Conservation (phyloP, 2,329 filamentous ascomycete species). For the Ceratocystis lukuohia region DNA sequence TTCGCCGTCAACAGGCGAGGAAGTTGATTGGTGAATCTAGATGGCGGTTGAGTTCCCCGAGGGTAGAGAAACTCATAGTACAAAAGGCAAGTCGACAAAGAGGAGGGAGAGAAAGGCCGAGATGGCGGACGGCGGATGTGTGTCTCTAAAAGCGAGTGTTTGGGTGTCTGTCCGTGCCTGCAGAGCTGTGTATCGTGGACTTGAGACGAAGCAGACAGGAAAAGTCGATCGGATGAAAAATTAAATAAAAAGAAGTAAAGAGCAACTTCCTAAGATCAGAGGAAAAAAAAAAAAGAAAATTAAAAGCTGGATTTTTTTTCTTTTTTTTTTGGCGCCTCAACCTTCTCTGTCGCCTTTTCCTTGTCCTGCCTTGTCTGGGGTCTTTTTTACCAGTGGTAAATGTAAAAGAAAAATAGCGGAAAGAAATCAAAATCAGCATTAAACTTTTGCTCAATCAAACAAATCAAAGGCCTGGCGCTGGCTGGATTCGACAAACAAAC, state of each 20-base stretch:
- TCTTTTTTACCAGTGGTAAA: neutral
- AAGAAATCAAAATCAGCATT: slow-evolving; percentile 9
- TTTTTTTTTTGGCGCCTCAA: too few relatives aligned
- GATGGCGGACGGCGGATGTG: too few relatives aligned
- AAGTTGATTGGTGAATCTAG: slow-evolving; percentile 3
- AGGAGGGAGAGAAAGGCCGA: neutral
- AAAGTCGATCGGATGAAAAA: too few relatives aligned
- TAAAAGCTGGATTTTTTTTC: too few relatives aligned
- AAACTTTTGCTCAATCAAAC: slow-evolving; percentile 5
- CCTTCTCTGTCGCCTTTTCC: too few relatives aligned
- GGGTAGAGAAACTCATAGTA: slow-evolving; percentile 15
- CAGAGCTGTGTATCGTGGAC: too few relatives aligned
- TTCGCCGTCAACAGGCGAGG: slow-evolving; percentile 14
- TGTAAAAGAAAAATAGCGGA: slow-evolving; percentile 8
- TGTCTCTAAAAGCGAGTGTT: too few relatives aligned
- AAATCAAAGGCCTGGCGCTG: neutral
- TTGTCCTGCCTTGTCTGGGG: neutral
- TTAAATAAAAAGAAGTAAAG: too few relatives aligned
- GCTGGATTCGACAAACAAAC: slow-evolving; percentile 11
- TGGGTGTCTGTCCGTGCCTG: too few relatives aligned
- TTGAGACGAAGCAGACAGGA: too few relatives aligned
- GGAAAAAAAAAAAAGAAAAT: too few relatives aligned
- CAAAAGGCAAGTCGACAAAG: neutral
- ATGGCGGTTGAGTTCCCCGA: slow-evolving; percentile 7
- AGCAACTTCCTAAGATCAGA: too few relatives aligned